Conservation (phyloP, 306 rosid species). For the Comarum palustre region DNA sequence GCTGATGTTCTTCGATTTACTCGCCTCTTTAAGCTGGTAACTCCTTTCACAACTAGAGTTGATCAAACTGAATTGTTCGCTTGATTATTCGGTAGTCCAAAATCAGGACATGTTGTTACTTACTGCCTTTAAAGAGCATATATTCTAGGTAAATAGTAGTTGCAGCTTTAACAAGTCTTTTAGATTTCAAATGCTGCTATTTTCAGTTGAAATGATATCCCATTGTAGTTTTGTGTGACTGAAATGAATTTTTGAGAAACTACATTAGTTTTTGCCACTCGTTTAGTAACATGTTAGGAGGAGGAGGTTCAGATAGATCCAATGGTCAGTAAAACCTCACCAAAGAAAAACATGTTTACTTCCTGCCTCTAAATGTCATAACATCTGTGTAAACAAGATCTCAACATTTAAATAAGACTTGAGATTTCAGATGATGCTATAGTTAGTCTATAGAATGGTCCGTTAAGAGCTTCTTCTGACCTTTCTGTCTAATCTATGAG, state of each 20-base stretch:
- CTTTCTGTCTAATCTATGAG: background rate
- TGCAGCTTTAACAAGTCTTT: background rate
- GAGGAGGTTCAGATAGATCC: background rate
- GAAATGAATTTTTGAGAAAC: background rate
- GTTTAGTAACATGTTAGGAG: background rate
- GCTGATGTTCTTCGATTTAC: background rate
- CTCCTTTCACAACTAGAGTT: background rate
- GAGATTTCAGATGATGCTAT: background rate
- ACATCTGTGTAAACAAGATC: background rate
- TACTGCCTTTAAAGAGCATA: background rate
- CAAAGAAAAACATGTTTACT: background rate
- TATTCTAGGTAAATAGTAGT: background rate
- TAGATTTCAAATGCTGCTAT: background rate
- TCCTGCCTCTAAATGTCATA: background rate
- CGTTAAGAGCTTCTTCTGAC: background rate
- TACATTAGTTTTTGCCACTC: background rate
- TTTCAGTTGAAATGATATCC: background rate
- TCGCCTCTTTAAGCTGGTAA: background rate
- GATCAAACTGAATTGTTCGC: background rate
- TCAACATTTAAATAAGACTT: background rate
- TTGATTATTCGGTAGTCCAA: background rate
- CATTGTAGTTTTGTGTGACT: background rate
- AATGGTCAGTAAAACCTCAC: background rate
- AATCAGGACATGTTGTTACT: background rate
- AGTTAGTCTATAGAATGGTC: background rate